Percentiles rank a stretch among this genome's conserved stretches.
Evolutionary conservation across 768 basidiomycete genomes (phyloP).

Genomic region (Tulasnella sp.): DNA sequence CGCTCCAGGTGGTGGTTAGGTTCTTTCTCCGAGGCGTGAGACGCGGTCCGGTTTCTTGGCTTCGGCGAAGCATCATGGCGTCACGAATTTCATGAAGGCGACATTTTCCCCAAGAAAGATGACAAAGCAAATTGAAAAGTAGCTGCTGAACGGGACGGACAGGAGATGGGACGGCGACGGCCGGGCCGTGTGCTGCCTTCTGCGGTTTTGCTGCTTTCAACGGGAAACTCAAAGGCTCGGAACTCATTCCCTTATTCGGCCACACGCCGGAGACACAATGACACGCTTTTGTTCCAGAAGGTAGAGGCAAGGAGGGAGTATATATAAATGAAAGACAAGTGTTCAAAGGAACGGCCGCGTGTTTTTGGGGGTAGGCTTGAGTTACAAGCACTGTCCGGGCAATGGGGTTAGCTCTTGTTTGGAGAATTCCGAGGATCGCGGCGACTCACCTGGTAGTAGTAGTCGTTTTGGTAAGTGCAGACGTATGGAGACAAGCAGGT

Average conservation of each 20-base stretch:
- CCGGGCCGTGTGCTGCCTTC: not conserved
- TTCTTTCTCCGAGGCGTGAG: not conserved
- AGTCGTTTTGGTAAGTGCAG: conserved; percentile 14
- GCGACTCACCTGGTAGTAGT: conserved; percentile 18
- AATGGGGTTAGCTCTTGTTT: not conserved
- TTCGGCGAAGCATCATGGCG: not conserved
- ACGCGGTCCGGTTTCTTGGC: not conserved
- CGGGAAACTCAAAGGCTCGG: not conserved
- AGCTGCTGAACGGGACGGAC: not conserved
- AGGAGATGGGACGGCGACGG: not conserved
- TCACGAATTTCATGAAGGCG: not conserved
- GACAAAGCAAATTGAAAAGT: not conserved
- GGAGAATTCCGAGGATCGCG: not conserved
- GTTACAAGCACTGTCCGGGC: not conserved
- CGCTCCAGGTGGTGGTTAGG: too few relatives aligned
- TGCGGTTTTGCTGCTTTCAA: not conserved
- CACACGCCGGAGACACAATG: not conserved
- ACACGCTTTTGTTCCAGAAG: not conserved
- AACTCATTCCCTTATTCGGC: not conserved
- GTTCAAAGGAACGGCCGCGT: not conserved
- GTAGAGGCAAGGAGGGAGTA: not conserved
- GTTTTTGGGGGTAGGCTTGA: not conserved
- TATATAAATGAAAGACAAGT: not conserved
- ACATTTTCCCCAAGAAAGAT: not conserved
- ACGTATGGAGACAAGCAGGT: conserved; percentile 18